Percentiles rank a stretch among this genome's conserved stretches.
These are phyloP conservation scores for Trichoderma parareesei DNA, from an alignment of 495 filamentous ascomycete genomes.

Conservation along the genomic window DNA sequence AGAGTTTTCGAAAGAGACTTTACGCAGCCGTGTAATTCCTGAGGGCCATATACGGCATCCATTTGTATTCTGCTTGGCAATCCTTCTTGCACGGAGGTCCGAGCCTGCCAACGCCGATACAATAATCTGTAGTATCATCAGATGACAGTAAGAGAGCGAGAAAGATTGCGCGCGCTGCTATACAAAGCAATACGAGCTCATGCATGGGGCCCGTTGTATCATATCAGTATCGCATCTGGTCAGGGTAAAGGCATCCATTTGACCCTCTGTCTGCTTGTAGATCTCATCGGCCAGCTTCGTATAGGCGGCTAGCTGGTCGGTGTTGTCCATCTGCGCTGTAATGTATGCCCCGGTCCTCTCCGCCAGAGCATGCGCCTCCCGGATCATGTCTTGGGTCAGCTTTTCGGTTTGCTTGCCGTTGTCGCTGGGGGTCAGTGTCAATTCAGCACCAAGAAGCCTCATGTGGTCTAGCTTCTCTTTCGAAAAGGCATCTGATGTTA, in stretches of 20 bases:
- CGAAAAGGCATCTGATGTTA: slow-evolving; percentile 12
- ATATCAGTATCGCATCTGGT: too few relatives aligned
- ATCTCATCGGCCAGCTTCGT: slow-evolving; percentile 9
- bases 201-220: too few relatives aligned
- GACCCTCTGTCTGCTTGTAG: slow-evolving; percentile 7
- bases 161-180: too few relatives aligned
- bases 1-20: too few relatives aligned
- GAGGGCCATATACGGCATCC: too few relatives aligned
- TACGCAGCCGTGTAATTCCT: too few relatives aligned
- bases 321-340: slow-evolving; percentile 12
- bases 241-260: slow-evolving; percentile 10
- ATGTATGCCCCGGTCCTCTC: slow-evolving; percentile 9
- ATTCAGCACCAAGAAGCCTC: slow-evolving; percentile 9
- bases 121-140: too few relatives aligned
- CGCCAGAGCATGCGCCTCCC: slow-evolving; percentile 1
- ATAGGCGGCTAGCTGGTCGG: slow-evolving; percentile 7
- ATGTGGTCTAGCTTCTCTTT: slow-evolving; percentile 12
- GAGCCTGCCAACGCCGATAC: too few relatives aligned
- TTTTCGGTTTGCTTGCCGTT: slow-evolving; percentile 11
- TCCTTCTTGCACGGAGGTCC: too few relatives aligned
- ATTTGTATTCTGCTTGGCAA: too few relatives aligned
- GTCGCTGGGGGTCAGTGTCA: slow-evolving; percentile 10
- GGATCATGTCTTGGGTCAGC: slow-evolving; percentile 11
- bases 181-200: too few relatives aligned
- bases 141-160: too few relatives aligned